Base-by-base conservation (phyloP, 306 rosid genomes). In the Quercus robur region DNA sequence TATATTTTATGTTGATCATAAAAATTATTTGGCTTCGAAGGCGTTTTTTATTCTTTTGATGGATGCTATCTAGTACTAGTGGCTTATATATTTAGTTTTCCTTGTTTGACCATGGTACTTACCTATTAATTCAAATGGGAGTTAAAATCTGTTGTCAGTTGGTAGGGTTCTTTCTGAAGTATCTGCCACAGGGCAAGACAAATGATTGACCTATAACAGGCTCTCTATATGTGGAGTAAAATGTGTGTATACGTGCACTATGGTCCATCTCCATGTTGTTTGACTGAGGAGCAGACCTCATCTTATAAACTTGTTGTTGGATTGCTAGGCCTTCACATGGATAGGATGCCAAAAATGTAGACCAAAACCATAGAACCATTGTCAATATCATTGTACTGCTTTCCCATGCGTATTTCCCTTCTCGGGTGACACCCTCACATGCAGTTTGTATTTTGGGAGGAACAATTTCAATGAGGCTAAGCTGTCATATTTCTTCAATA, bases 401-500 rank as follows among this genome's bases (percentile, higher is more conserved):
- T n/a, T 20, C 49, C 38, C 79, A 76, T 82, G 80, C 81, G 81
- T 23, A 23, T 23, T 23, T 23, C 25, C 25, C 25, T 23, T 23
- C 25, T 23, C 25, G 25, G 31, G 79, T 21, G 89, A 88, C 92
- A 89, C 66, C 2, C 72, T 68, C 94, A 91, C 94, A 91, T 91
- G 92, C 86, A 81, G 1, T 31, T 61, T 56, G 6, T 46, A 83
- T 77, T 78, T 73, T 21, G 21, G 21, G 21, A 21, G 21, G 21
- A 21, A 21, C 21, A 21, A 21, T 21, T 21, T 21, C 21, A 21
- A 21, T 21, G 21, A 0, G 21, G 21, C 21, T 21, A 21, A 21
- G 21, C 21, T 21, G 21, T 21, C 21, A 21, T 21, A 21, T 21
- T 21, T 21, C 0, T 21, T 21, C 21, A 0, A 21, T 21, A 21